Evolutionary conservation across 2,329 filamentous ascomycete genomes (phyloP).

Genomic region (Aspergillus sp.): DNA sequence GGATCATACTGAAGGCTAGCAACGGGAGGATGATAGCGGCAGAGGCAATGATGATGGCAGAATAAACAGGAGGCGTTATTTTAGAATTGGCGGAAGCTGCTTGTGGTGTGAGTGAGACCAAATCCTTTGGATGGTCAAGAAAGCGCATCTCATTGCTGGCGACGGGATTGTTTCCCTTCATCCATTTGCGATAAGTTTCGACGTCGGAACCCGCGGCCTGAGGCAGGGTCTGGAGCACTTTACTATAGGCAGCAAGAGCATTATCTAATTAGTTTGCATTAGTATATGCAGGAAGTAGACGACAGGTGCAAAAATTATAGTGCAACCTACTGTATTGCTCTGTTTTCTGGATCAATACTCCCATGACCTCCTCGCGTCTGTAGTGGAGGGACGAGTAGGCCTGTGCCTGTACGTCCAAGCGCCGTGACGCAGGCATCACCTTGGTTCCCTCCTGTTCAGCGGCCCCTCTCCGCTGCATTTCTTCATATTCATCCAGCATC

Average conservation of each 20-base stretch:
- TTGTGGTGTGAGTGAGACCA: conserved; percentile 35
- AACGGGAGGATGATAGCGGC: conserved; percentile 58
- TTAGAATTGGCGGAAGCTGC: conserved; percentile 16
- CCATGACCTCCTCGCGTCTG: conserved; percentile 55
- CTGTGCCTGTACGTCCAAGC: conserved; percentile 48
- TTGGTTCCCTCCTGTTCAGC: conserved; percentile 35
- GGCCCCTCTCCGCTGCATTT: conserved; percentile 34
- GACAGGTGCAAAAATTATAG: not conserved
- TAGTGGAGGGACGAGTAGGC: conserved; percentile 55
- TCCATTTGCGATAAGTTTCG: conserved; percentile 54
- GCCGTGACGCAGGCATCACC: conserved; percentile 38
- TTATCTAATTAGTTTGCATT: conserved; percentile 30
- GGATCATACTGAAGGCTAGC: conserved; percentile 58
- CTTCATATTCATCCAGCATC: conserved; percentile 62
- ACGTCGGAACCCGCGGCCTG: conserved; percentile 50
- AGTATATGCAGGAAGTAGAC: not conserved
- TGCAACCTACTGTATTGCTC: conserved; percentile 60
- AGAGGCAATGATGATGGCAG: conserved; percentile 49
- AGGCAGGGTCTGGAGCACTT: conserved; percentile 47
- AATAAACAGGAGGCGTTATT: conserved; percentile 28
- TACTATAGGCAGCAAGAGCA: conserved; percentile 47
- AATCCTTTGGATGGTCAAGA: conserved; percentile 51
- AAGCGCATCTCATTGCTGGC: conserved; percentile 54
- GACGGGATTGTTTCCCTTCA: conserved; percentile 52
- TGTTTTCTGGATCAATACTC: conserved; percentile 56